Percentiles rank a stretch among this genome's conserved stretches.
These are phyloP conservation scores for Ceratocystis harringtonii DNA, from an alignment of 2,329 filamentous ascomycete genomes.

Conservation along the genomic window DNA sequence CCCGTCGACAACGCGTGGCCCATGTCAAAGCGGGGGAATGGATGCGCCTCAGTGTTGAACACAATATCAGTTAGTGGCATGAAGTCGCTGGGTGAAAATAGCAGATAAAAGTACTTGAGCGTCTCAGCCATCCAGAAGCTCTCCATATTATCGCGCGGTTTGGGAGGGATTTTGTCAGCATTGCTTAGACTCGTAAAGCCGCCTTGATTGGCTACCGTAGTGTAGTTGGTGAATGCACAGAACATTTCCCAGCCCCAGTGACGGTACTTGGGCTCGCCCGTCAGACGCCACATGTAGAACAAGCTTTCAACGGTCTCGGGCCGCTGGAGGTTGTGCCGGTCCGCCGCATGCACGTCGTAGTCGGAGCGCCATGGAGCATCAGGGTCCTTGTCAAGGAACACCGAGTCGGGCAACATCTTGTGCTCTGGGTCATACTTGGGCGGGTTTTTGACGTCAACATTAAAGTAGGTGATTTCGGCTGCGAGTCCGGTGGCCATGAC, in stretches of 20 bases:
- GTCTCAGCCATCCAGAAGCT: slow-evolving; percentile 99
- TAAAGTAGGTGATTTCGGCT: slow-evolving; percentile 85
- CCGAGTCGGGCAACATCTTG: slow-evolving; percentile 11
- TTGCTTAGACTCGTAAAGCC: slow-evolving; percentile 73
- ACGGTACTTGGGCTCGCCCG: slow-evolving; percentile 72
- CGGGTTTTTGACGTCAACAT: slow-evolving; percentile 37
- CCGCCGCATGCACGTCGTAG: slow-evolving; percentile 63
- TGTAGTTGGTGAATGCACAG: slow-evolving; percentile 74
- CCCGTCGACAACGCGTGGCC: slow-evolving; percentile 63
- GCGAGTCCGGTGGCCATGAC: slow-evolving; percentile 82
- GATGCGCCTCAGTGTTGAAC: slow-evolving; percentile 91
- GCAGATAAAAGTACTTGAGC: slow-evolving; percentile 89
- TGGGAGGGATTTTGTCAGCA: slow-evolving; percentile 56
- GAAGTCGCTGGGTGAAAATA: slow-evolving; percentile 74
- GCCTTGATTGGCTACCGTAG: slow-evolving; percentile 57
- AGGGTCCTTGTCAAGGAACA: slow-evolving; percentile 10
- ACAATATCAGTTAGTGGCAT: slow-evolving; percentile 77
- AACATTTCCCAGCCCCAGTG: slow-evolving; percentile 99
- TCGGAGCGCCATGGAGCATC: slow-evolving; percentile 57
- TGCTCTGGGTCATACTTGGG: slow-evolving; percentile 23
- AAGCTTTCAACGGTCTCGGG: slow-evolving; percentile 94
- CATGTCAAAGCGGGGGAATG: slow-evolving; percentile 75
- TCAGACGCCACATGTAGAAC: slow-evolving; percentile 98
- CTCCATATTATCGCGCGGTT: slow-evolving; percentile 82
- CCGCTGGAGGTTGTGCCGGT: slow-evolving; percentile 82